Conservation (phyloP, 2,329 filamentous ascomycete species). For the Microsporum canis region DNA sequence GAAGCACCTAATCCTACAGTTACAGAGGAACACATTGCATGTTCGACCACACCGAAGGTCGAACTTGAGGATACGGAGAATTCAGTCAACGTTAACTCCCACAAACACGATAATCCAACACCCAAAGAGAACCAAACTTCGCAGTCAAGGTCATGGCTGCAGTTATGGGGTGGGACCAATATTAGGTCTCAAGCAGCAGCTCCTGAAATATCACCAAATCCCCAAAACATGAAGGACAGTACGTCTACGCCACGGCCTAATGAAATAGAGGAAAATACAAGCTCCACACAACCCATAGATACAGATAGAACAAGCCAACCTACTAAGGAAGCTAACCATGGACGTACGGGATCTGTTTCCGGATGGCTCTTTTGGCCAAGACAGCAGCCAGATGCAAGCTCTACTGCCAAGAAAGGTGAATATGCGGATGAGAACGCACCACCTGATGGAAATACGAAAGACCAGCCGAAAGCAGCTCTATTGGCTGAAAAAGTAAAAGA, state of each 20-base stretch:
- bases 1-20: constrained; percentile 11
- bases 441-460: not conserved
- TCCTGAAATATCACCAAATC: constrained; percentile 19
- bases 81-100: not conserved
- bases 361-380: constrained; percentile 2
- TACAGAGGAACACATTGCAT: not conserved
- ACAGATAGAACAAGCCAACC: not conserved
- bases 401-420: not conserved
- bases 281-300: not conserved
- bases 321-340: not conserved
- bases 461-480: not conserved
- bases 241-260: not conserved
- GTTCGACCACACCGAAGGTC: not conserved
- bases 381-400: not conserved
- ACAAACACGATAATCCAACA: not conserved
- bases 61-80: not conserved
- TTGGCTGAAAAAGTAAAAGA: not conserved
- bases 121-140: constrained; percentile 7
- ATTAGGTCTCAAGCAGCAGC: constrained; percentile 12
- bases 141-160: constrained; percentile 35
- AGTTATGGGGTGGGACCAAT: constrained; percentile 31
- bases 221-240: not conserved
- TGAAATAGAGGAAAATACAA: not conserved
- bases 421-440: not conserved
- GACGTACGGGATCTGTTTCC: not conserved